Evolutionary conservation across 1,284 basidiomycete genomes (phyloP).

Genomic region (Leccinum cinnamomeum): DNA sequence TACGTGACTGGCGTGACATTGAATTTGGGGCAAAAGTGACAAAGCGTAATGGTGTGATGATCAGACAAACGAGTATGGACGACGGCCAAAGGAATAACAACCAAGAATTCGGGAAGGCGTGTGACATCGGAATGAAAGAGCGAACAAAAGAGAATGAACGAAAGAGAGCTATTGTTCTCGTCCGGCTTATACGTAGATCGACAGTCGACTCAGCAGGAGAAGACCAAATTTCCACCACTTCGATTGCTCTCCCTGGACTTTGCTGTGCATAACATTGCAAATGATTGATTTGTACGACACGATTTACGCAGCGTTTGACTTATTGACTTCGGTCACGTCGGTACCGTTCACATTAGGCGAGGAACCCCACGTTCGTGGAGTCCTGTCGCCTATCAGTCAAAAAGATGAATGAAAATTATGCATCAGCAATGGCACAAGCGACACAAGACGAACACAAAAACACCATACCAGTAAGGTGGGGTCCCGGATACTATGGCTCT

Average conservation of each 20-base stretch:
- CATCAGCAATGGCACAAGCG: neutral
- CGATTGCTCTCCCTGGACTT: no score
- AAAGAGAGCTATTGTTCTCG: no score
- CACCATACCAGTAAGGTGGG: constrained; percentile 30
- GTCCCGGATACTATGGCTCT: constrained; percentile 10
- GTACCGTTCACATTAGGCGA: constrained; percentile 15
- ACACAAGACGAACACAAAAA: neutral
- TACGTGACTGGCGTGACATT: constrained; percentile 69
- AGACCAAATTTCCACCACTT: no score
- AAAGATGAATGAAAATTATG: neutral
- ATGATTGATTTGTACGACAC: constrained; percentile 32
- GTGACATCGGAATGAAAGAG: no score
- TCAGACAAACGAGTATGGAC: neutral
- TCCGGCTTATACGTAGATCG: no score
- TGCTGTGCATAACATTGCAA: constrained; percentile 14
- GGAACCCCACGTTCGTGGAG: constrained; percentile 27
- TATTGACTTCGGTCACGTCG: neutral
- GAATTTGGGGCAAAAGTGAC: constrained; percentile 61
- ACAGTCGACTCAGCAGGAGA: no score
- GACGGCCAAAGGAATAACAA: constrained; percentile 18
- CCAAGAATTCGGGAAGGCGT: constrained; percentile 18
- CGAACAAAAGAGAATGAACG: no score
- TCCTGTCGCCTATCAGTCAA: constrained; percentile 27
- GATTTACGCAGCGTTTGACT: constrained; percentile 25
- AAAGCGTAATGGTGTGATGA: constrained; percentile 37